Conservation (phyloP, 1,284 basidiomycete species). For the Anthracocystis walkeri region DNA sequence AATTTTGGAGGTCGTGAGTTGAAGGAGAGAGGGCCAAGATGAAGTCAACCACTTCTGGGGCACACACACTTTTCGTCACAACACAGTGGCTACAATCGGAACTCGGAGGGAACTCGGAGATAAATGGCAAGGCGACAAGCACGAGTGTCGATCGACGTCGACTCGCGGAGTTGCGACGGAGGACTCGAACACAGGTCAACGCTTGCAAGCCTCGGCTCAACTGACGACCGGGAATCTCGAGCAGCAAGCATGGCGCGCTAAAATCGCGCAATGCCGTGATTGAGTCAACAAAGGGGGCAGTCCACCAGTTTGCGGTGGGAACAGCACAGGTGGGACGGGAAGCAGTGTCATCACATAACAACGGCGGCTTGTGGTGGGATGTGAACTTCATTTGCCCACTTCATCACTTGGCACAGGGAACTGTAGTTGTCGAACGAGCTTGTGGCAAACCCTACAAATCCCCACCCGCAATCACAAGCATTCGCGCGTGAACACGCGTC, state of each 20-base stretch:
- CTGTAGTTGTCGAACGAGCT: not conserved
- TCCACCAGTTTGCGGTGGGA: not conserved
- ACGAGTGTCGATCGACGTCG: not conserved
- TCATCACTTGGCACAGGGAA: not conserved
- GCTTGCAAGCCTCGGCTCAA: not conserved
- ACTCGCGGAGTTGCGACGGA: not conserved
- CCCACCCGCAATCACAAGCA: not conserved
- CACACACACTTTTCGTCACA: no score
- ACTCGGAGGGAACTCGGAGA: not conserved
- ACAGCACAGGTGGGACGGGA: not conserved
- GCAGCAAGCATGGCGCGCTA: no score
- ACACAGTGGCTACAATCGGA: no score
- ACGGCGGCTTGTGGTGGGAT: not conserved
- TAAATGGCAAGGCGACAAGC: not conserved
- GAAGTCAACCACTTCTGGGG: no score
- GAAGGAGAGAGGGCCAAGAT: no score
- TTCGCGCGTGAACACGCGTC: constrained; percentile 7
- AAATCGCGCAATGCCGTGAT: no score
- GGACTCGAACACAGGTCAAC: not conserved
- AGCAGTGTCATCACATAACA: not conserved
- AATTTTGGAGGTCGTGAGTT: no score
- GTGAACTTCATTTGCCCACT: not conserved
- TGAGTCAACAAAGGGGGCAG: no score
- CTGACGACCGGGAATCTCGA: no score
- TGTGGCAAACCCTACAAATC: not conserved